phyloP scores from a whole-genome alignment of 768 basidiomycete genomes.

The Leccinum truebloodii region DNA sequence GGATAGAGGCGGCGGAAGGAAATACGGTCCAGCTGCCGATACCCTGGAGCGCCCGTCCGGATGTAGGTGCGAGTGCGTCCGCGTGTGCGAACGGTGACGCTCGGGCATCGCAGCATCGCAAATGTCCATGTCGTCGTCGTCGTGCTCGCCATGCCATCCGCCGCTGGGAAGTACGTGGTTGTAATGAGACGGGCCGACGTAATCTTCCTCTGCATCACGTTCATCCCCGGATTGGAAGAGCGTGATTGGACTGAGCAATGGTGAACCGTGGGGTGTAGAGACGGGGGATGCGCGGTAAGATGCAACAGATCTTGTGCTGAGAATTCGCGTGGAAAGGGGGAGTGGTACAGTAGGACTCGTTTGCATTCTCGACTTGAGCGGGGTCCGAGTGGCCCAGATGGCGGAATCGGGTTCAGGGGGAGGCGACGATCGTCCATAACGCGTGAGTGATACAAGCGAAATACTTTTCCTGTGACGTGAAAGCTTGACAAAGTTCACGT shows the following conservation, averaged over 20 bases:
- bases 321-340: slow-evolving; percentile 43
- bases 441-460: slow-evolving; percentile 37
- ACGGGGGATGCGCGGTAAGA: slow-evolving; percentile 42
- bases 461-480: slow-evolving; percentile 19
- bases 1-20: slow-evolving; percentile 39
- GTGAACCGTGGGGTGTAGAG: slow-evolving; percentile 42
- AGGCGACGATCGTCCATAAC: slow-evolving; percentile 25
- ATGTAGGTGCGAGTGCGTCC: background rate
- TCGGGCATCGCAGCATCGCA: background rate
- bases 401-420: slow-evolving; percentile 38
- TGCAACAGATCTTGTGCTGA: slow-evolving; percentile 34
- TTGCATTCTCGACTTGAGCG: slow-evolving; percentile 37
- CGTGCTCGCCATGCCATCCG: slow-evolving; percentile 35
- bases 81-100: background rate
- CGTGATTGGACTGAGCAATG: slow-evolving; percentile 38
- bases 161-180: slow-evolving; percentile 31
- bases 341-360: slow-evolving; percentile 42
- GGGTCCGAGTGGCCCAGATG: slow-evolving; percentile 44
- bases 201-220: slow-evolving; percentile 41
- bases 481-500: slow-evolving; percentile 40
- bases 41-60: background rate
- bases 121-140: slow-evolving; percentile 6
- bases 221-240: slow-evolving; percentile 46
- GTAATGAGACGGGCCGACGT: slow-evolving; percentile 54
- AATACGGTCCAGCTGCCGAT: slow-evolving; percentile 26